Conservation (phyloP, 208 protist species). For the Leishmania tarentolae region DNA sequence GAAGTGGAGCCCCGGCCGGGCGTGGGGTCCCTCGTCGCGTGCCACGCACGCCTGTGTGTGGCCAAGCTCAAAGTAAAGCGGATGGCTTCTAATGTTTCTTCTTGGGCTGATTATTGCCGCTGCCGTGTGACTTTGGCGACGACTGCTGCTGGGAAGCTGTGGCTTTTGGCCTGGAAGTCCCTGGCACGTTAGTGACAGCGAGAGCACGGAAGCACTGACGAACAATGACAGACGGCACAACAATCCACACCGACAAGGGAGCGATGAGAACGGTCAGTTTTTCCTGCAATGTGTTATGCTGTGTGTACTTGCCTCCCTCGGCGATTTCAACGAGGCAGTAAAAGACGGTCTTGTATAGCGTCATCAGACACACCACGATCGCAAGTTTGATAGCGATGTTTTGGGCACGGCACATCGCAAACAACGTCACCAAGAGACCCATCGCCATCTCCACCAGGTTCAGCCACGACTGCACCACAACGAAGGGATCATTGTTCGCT, state of each 20-base stretch:
- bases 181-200: conserved; percentile 9
- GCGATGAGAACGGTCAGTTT: conserved; percentile 53
- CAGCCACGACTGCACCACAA: conserved; percentile 80
- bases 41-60: neutral
- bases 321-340: conserved; percentile 71
- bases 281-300: conserved; percentile 62
- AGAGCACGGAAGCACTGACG: conserved; percentile 45
- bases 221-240: conserved; percentile 53
- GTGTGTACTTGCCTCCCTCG: conserved; percentile 67
- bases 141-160: neutral
- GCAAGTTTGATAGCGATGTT: conserved; percentile 46
- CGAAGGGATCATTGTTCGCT: conserved; percentile 83
- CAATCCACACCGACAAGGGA: conserved; percentile 70
- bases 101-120: conserved; percentile 10
- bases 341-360: conserved; percentile 81
- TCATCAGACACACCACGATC: conserved; percentile 64
- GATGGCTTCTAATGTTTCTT: conserved; percentile 7
- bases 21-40: neutral
- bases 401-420: conserved; percentile 20
- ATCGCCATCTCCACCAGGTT: conserved; percentile 75
- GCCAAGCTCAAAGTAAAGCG: neutral
- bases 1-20: neutral
- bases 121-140: neutral
- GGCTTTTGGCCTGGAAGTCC: neutral
- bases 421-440: conserved; percentile 44